Base-by-base conservation (phyloP, 176 grass and related monocot species). In the Paspalum vaginatum region DNA sequence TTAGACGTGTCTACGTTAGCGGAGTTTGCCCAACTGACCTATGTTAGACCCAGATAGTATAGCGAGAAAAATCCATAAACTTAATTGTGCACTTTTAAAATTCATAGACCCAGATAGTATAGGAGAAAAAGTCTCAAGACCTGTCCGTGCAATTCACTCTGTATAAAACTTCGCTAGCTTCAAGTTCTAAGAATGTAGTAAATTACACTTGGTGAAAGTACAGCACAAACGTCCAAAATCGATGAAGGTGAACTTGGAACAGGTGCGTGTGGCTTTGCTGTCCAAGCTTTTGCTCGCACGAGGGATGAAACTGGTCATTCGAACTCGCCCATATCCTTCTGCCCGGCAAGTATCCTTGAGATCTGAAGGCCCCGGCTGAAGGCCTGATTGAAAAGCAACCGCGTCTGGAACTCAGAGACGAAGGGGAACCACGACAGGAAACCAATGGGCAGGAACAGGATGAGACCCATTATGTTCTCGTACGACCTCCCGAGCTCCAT, bases 391-490 rank as follows among this genome's bases (percentile, higher is more conserved):
- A 99, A 99, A 11, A 99, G 85, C 66, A 99, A 65, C 9, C 97
- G 87, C 0, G 97, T 91, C 85, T 99, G 97, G 83, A 99, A 99
- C 69, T 96, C 97, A 0, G 97, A 99, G 54, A 99, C 91, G 3
- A 99, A 99, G 66, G 97, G 97, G 55, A 99, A 99, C 97, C 97
- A 99, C 0, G 97, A 93, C 47, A 99, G 88, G 59, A 96, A 86
- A 17, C 72, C 93, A 3, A 96, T 91, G 4, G 97, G 97, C 78
- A 90, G 53, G 75, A 99, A 99, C 77, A 99, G 66, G 53, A 93
- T 0, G 56, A 99, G 57, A 26, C 93, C 93, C 97, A 99, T 99
- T 42, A 88, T 76, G 70, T 91, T 91, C 43, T 99, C 97, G 10
- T 96, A 99, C 42, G 75, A 68, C 80, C 93, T 96, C 24, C 93